These are phyloP conservation scores for Solanum pennellii DNA, from an alignment of 257 asterid genomes.

Conservation along the genomic window DNA sequence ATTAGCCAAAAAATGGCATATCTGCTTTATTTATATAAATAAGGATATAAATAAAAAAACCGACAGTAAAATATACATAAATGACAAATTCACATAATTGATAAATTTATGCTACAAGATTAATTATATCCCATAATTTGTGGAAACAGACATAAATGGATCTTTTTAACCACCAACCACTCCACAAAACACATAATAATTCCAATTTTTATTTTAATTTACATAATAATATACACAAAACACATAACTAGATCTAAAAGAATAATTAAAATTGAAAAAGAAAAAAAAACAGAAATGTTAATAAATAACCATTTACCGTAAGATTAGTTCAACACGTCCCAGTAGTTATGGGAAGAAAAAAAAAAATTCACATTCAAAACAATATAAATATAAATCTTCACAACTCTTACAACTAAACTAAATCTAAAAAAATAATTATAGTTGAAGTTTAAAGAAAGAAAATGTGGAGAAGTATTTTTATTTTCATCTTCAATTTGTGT, in stretches of 20 bases:
- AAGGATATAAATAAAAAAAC: no score
- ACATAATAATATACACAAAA: not conserved
- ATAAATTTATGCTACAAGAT: not conserved
- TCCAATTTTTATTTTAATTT: not conserved
- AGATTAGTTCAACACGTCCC: not conserved
- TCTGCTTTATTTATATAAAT: not conserved
- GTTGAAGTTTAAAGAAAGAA: not conserved
- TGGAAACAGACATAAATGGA: not conserved
- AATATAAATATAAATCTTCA: not conserved
- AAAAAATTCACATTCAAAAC: not conserved
- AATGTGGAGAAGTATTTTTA: not conserved
- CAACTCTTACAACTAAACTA: not conserved
- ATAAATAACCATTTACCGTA: not conserved
- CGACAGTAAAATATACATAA: no score
- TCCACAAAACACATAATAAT: not conserved
- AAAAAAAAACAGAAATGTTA: not conserved
- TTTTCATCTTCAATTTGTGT: not conserved
- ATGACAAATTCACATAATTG: not conserved
- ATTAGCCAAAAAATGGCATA: not conserved
- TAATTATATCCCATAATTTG: not conserved
- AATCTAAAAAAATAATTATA: not conserved
- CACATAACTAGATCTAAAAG: not conserved
- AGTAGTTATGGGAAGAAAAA: not conserved
- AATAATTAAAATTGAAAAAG: not conserved
- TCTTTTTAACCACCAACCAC: not conserved